Conservation (phyloP, 352 stramenopile species). For the Globisporangium iwayamae region DNA sequence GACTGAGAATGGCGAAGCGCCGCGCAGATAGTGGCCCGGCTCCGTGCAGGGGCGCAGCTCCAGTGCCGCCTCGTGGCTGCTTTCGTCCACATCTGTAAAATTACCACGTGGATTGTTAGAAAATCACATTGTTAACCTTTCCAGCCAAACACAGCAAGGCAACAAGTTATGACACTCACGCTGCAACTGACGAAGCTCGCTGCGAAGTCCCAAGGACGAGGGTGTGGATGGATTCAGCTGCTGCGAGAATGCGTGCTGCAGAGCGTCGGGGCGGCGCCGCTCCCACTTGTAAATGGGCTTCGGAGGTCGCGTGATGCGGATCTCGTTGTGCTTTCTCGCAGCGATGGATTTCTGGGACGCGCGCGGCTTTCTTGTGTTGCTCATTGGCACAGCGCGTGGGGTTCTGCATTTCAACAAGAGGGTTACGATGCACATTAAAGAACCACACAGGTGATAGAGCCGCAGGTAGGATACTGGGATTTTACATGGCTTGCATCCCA, state of each 20-base stretch:
- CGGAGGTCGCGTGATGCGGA: constrained; percentile 24
- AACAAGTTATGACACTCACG: not conserved
- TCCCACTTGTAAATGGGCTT: constrained; percentile 67
- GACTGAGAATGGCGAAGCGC: constrained; percentile 22
- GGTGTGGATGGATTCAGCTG: not conserved
- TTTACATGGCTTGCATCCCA: not conserved
- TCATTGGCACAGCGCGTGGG: constrained; percentile 2
- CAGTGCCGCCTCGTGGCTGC: constrained; percentile 40
- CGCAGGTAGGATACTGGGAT: too few species aligned
- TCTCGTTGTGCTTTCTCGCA: constrained; percentile 30
- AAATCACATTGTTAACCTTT: too few species aligned
- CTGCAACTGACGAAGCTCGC: not conserved
- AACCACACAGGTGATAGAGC: too few species aligned
- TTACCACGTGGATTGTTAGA: too few species aligned
- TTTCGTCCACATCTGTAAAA: constrained; percentile 29
- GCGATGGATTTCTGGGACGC: constrained; percentile 21
- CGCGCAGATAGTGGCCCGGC: constrained; percentile 50
- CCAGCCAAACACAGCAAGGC: too few species aligned
- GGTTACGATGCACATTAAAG: too few species aligned
- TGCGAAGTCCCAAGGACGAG: not conserved
- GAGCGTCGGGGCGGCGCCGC: constrained; percentile 21
- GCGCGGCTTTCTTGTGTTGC: constrained; percentile 11
- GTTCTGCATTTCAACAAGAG: not conserved
- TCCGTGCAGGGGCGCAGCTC: constrained; percentile 41
- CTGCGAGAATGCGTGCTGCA: not conserved